Evolutionary conservation across 345 rosid species (phyloP), one percentile per base, ranked within the genome.

Genomic region (Pistacia vera): DNA sequence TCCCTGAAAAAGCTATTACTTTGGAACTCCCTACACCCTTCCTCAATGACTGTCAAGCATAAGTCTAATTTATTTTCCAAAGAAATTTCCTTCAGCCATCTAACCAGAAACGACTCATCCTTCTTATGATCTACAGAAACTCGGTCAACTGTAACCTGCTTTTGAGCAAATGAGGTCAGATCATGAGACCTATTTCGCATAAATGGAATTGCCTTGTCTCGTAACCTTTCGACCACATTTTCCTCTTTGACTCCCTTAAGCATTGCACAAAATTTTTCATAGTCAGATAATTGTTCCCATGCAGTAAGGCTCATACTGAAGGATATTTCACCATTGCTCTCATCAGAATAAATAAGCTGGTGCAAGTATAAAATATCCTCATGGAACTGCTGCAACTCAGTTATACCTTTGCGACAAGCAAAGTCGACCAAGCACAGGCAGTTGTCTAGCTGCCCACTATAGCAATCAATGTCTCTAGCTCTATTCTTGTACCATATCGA

Each of bases 71-170:
- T 88, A 77, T 91, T 92, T 76, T 84, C 95, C 48, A 71, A 66
- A 76, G 98, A 90, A 68, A 87, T 84, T 86, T 93, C 98, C 88
- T 85, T 92, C 69, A 96, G 86, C 98, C 99, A 96, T 82, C 87
- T 89, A 77, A 90, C 92, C 68, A 96, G 86, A 85, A 90, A 93
- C 51, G 99, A 89, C 63, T 88, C 83, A 35, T 65, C 88, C 74
- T 81, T 76, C 20, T 70, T 44, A n/a, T 57, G 78, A 77, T 70
- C 79, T 78, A 55, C 79, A 55, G 83, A 62, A 72, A 68, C 60
- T 63, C 11, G 78, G 68, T 75, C 71, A 71, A 73, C 79, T 11
- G 38, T 71, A 75, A 33, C 62, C 71, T 63, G 77, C 70, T 73
- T 77, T 58, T 62, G 79, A 36, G 64, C 54, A 56, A 61, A 75